Conservation (phyloP, 345 rosid genomes). For the Carallia pectinifolia region DNA sequence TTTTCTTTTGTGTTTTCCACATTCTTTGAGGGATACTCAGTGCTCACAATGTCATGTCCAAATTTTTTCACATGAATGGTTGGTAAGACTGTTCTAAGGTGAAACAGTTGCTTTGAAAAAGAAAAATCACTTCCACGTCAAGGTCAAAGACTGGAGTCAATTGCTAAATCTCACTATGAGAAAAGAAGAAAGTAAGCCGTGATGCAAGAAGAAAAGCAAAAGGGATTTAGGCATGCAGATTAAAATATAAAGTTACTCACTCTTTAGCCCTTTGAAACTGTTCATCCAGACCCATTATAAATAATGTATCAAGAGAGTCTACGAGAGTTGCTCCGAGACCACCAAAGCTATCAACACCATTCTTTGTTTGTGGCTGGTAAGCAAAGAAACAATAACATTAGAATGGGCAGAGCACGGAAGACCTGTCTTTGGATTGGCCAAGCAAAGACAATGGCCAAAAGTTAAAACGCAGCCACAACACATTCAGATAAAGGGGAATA, state of each 20-base stretch:
- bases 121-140: neutral
- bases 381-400: constrained; percentile 1
- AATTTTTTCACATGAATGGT: neutral
- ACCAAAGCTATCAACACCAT: constrained; percentile 92
- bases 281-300: constrained; percentile 91
- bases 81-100: neutral
- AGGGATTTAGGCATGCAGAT: neutral
- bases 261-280: constrained; percentile 90
- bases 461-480: neutral
- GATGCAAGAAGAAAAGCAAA: neutral
- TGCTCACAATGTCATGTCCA: too few relatives aligned
- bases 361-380: constrained; percentile 76
- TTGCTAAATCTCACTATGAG: neutral
- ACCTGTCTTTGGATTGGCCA: neutral
- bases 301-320: constrained; percentile 88
- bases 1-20: too few relatives aligned
- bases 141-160: neutral
- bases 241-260: constrained; percentile 44
- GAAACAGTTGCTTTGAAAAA: neutral
- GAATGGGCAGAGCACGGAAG: neutral
- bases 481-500: neutral
- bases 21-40: too few relatives aligned
- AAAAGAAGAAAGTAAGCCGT: neutral
- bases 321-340: constrained; percentile 97
- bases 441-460: neutral